phyloP scores from a whole-genome alignment of 2,329 filamentous ascomycete genomes.

The Neurospora sp. region DNA sequence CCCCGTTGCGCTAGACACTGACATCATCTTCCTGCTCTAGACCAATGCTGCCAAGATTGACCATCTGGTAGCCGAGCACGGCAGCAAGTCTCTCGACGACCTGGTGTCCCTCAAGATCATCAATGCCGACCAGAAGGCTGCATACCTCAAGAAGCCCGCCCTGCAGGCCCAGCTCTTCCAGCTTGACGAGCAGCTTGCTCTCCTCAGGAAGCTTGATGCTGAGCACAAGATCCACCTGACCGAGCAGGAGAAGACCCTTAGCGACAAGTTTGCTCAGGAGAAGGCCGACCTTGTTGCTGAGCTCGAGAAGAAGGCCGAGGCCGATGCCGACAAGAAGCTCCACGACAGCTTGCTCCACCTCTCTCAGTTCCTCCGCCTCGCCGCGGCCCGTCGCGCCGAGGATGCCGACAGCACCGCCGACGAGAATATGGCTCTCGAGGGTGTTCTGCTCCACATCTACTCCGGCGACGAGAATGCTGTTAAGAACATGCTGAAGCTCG shows the following conservation, averaged over 20 bases:
- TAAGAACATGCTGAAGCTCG: conserved; percentile 65
- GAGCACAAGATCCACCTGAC: conserved; percentile 56
- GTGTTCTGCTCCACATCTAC: conserved; percentile 69
- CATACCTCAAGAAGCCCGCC: conserved; percentile 66
- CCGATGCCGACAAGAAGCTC: conserved; percentile 45
- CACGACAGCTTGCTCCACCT: conserved; percentile 58
- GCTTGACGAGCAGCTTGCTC: conserved; percentile 62
- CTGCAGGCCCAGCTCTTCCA: conserved; percentile 60
- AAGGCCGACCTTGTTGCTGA: conserved; percentile 45
- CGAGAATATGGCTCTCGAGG: conserved; percentile 74
- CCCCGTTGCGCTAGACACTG: conserved; percentile 4
- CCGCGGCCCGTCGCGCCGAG: conserved; percentile 64
- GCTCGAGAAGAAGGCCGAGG: conserved; percentile 44
- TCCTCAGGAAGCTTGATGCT: conserved; percentile 66
- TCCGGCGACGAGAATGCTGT: conserved; percentile 68
- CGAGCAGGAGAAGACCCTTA: conserved; percentile 47
- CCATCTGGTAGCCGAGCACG: conserved; percentile 56
- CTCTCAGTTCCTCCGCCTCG: conserved; percentile 72
- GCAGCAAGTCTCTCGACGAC: conserved; percentile 62
- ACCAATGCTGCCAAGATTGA: conserved; percentile 65
- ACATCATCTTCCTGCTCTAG: conserved; percentile 27
- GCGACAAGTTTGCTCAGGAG: conserved; percentile 41
- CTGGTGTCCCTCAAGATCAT: conserved; percentile 63
- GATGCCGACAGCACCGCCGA: conserved; percentile 55
- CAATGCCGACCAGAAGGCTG: conserved; percentile 71